Evolutionary conservation across 371 early-diverging fungal species (phyloP).

Genomic region (Mucor sp.): DNA sequence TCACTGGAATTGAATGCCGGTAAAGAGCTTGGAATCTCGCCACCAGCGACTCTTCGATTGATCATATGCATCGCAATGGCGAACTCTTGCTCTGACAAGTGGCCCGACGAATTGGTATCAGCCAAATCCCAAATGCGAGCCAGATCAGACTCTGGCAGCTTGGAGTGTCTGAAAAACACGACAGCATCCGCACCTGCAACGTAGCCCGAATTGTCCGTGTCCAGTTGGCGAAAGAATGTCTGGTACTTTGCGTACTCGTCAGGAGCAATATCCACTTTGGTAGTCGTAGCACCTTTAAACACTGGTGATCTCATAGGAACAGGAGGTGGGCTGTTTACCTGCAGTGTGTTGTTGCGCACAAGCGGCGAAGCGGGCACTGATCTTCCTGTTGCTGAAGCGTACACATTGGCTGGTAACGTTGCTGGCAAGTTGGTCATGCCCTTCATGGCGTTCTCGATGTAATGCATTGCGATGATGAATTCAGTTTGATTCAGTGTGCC

Average conservation of each 20-base stretch:
- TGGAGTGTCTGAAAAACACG: slow-evolving; percentile 76
- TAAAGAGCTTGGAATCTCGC: slow-evolving; percentile 38
- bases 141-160: slow-evolving; percentile 64
- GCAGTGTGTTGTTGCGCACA: slow-evolving; percentile 23
- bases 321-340: slow-evolving; percentile 19
- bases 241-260: slow-evolving; percentile 37
- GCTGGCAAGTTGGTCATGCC: slow-evolving; percentile 56
- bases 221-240: slow-evolving; percentile 34
- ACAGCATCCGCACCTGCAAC: slow-evolving; percentile 67
- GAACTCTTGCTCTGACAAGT: slow-evolving; percentile 52
- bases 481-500: slow-evolving; percentile 71
- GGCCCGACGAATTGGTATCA: slow-evolving; percentile 48
- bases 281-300: slow-evolving; percentile 7
- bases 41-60: slow-evolving; percentile 51
- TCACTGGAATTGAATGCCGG: slow-evolving; percentile 17
- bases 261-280: slow-evolving; percentile 24
- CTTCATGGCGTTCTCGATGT: slow-evolving; percentile 71
- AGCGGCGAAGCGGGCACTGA: slow-evolving; percentile 33
- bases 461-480: slow-evolving; percentile 85
- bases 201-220: slow-evolving; percentile 29
- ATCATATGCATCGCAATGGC: slow-evolving; percentile 67
- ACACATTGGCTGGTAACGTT: slow-evolving; percentile 58
- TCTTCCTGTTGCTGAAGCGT: slow-evolving; percentile 59
- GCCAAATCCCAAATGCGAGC: slow-evolving; percentile 78
- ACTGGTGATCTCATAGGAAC: slow-evolving; percentile 19